Base-by-base conservation (phyloP, 805 yeast genomes). In the Yamadazyma sp. region DNA sequence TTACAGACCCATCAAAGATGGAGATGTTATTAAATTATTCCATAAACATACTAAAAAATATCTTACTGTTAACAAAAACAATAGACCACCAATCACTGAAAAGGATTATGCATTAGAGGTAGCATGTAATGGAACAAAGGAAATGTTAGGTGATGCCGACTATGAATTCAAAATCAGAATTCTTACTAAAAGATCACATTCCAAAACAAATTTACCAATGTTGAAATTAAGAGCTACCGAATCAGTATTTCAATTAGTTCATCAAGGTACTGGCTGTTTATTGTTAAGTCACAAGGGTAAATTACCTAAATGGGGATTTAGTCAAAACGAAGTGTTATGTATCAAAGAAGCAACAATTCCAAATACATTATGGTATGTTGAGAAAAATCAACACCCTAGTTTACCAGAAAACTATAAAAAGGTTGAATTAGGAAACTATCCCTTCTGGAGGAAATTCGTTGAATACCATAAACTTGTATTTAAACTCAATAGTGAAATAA, bases 31-130 rank as follows among this genome's bases (percentile, higher is more conserved):
- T 14, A 70, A 82, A 39, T 55, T 93, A n/a, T 77, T 75, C 63
- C 98, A 93, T 56, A 69, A 70, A 39, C 42, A 49, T 2, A 83
- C 97, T 1, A 75, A 80, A 11, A 77, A 78, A 43, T 76, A 84
- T 30, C 60, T 93, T 34, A 80, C 80, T 44, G 83, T 87, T 15
- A 36, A 28, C 21, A 78, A 72, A 44, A 84, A 85, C 42, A 49
- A 74, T 33, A 77, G 89, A 41, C 96, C 98, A 3, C 96, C 96
- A 7, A 76, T 88, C 18, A 76, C 91, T 7, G 95, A 86, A 53
- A 93, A 86, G 51, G 98, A 93, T 38, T 89, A 91, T 58, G 82
- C 88, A 52, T 75, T 73, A 44, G 95, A 88, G 58, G 95, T 88
- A 1, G 74, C 86, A 18, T 78, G 86, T 44, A 65, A 78, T 38